Conservation (phyloP, 176 grass and related monocot genomes). For the Lolium rigidum region DNA sequence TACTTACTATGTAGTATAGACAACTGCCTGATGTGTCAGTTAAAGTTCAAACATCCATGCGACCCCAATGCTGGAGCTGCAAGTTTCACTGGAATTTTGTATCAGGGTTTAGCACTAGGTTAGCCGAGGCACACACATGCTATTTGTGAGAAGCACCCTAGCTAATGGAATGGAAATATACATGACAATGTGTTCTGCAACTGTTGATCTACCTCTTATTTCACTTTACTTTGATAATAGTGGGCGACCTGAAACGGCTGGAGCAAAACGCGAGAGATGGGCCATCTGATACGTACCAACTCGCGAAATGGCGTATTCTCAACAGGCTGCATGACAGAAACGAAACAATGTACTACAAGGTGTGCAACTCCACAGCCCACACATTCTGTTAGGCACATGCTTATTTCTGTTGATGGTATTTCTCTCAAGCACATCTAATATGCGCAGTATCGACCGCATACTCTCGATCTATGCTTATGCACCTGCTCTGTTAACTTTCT, state of each 20-base stretch:
- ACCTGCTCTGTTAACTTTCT: conserved; percentile 22
- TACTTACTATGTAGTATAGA: background rate
- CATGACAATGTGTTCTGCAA: background rate
- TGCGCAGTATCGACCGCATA: conserved; percentile 22
- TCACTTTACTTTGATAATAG: conserved; percentile 53
- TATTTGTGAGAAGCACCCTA: background rate
- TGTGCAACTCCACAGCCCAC: conserved; percentile 36
- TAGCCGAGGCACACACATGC: background rate
- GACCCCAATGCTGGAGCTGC: conserved; percentile 7
- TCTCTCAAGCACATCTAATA: conserved; percentile 6
- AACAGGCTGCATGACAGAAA: conserved; percentile 98
- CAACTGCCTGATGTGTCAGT: background rate
- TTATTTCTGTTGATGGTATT: conserved; percentile 28
- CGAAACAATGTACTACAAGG: conserved; percentile 99
- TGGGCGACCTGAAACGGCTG: conserved; percentile 84
- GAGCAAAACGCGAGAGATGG: conserved; percentile 79
- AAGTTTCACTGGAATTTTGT: background rate
- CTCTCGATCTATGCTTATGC: conserved; percentile 9
- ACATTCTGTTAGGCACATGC: conserved; percentile 15
- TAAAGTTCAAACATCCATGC: conserved; percentile 3
- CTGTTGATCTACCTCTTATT: conserved; percentile 13
- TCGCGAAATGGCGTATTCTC: conserved; percentile 98
- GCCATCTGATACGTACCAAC: conserved; percentile 73
- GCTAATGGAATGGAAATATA: background rate
- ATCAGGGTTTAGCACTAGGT: background rate